Conservation (phyloP, 306 rosid genomes). For the Casuarina equisetifolia region DNA sequence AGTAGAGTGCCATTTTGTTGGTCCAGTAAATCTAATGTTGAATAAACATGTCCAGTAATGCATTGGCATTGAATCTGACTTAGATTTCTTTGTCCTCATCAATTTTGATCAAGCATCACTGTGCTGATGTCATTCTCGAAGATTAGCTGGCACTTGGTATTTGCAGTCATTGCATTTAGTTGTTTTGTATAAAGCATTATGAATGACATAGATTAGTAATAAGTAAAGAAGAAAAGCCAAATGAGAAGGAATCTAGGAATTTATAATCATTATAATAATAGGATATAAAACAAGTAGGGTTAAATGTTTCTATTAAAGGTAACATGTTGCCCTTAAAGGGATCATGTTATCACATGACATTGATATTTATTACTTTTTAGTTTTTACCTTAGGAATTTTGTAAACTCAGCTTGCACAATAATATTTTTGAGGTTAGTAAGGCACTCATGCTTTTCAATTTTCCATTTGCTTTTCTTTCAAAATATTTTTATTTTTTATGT, state of each 20-base stretch:
- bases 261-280: neutral
- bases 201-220: neutral
- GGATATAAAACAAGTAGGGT: neutral
- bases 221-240: neutral
- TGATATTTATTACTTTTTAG: neutral
- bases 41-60: neutral
- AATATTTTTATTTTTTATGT: conserved; percentile 1
- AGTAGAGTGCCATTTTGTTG: neutral
- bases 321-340: neutral
- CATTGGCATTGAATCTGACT: neutral
- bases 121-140: neutral
- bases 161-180: neutral
- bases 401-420: neutral
- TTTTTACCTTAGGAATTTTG: neutral
- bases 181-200: neutral
- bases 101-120: neutral
- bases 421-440: conserved; percentile 77
- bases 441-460: neutral
- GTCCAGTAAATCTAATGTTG: neutral
- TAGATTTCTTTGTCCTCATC: neutral
- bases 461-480: neutral
- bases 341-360: neutral
- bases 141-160: neutral
- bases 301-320: too few relatives aligned
- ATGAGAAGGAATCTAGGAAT: neutral